phyloP scores from a whole-genome alignment of 73 alveolate species.

The Paramecium octaurelia region DNA sequence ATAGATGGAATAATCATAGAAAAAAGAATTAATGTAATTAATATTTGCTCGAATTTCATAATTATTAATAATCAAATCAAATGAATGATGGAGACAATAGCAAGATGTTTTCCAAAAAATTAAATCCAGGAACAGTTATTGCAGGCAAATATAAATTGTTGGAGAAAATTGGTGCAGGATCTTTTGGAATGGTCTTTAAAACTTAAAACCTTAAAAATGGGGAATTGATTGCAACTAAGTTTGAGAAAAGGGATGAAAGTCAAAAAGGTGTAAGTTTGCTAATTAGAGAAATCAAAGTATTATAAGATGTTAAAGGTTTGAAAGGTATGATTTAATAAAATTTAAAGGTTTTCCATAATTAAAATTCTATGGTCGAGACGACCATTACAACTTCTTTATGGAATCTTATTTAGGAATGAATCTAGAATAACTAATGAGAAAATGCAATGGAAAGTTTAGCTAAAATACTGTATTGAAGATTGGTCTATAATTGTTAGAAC shows the following conservation, averaged over 20 bases:
- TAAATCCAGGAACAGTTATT: not conserved
- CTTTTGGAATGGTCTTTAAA: constrained; percentile 74
- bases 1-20: not conserved
- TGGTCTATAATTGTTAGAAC: constrained; percentile 64
- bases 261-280: constrained; percentile 65
- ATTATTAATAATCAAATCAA: not conserved
- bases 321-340: not conserved
- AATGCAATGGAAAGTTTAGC: constrained; percentile 65
- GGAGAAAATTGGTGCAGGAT: constrained; percentile 77
- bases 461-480: constrained; percentile 54
- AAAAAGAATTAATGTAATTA: not conserved
- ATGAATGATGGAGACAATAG: not conserved
- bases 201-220: constrained; percentile 67
- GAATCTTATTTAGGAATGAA: constrained; percentile 72
- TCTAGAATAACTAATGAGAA: constrained; percentile 63
- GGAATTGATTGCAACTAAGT: constrained; percentile 70
- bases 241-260: constrained; percentile 71
- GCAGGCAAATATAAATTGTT: constrained; percentile 20
- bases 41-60: not conserved
- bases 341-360: constrained; percentile 67
- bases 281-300: constrained; percentile 65
- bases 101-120: not conserved
- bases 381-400: constrained; percentile 64
- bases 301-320: constrained; percentile 55
- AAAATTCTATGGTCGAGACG: constrained; percentile 61